Conservation (phyloP, 495 filamentous ascomycete species). For the Talaromyces stipitatus region DNA sequence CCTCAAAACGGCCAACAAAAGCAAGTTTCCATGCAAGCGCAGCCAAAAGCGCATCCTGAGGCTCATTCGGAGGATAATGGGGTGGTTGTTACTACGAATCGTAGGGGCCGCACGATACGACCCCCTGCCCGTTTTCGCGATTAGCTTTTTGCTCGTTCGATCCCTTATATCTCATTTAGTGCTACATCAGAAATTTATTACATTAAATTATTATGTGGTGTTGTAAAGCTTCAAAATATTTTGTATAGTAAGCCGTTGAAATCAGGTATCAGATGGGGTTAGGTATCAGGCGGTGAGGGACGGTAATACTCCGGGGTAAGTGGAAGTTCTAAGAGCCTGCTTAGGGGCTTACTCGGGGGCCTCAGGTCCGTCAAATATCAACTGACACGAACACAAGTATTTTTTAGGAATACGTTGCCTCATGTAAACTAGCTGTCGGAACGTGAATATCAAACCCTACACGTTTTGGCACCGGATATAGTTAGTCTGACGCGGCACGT, state of each 20-base stretch:
- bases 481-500: too few relatives aligned
- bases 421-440: too few relatives aligned
- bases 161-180: background rate
- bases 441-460: too few relatives aligned
- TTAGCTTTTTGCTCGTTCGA: background rate
- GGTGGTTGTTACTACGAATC: background rate
- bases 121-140: background rate
- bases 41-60: constrained; percentile 1
- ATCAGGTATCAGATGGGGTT: background rate
- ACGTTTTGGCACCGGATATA: too few relatives aligned
- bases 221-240: constrained; percentile 2
- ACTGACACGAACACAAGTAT: too few relatives aligned
- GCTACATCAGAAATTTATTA: background rate
- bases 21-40: background rate
- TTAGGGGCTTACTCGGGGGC: too few relatives aligned
- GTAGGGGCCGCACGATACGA: background rate
- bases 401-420: too few relatives aligned
- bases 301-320: too few relatives aligned
- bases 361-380: too few relatives aligned
- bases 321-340: too few relatives aligned
- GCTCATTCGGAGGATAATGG: background rate
- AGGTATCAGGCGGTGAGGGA: background rate
- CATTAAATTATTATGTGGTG: background rate
- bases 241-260: background rate
- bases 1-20: background rate